Evolutionary conservation across 2,329 filamentous ascomycete species (phyloP).

Genomic region (Diaporthe ilicicola): DNA sequence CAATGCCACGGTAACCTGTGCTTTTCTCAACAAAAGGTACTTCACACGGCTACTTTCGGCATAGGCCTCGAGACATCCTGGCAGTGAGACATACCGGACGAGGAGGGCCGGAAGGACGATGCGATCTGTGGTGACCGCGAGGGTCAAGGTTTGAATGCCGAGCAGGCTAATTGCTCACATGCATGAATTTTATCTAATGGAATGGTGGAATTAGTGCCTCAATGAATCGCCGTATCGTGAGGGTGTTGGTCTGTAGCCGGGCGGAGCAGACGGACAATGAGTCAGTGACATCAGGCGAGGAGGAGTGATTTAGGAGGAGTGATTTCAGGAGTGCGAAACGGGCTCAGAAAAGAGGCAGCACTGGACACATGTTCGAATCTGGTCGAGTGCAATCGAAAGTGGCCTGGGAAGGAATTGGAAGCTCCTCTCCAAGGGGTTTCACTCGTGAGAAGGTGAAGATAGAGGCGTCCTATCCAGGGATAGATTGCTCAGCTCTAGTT

Average conservation of each 20-base stretch:
- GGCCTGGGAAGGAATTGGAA: neutral
- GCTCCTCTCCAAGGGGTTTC: neutral
- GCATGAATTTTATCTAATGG: constrained; percentile 18
- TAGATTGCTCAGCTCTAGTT: neutral
- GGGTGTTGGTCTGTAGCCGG: neutral
- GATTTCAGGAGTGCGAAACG: neutral
- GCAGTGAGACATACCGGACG: neutral
- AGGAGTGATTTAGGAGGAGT: too few species aligned
- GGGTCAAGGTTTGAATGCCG: neutral
- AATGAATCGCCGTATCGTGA: neutral
- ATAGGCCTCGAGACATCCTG: neutral
- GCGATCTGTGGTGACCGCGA: neutral
- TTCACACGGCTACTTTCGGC: constrained; percentile 13
- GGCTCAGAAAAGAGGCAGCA: neutral
- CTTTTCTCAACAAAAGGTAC: neutral
- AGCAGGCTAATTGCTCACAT: neutral
- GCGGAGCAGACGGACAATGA: neutral
- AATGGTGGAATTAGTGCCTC: neutral
- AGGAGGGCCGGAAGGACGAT: neutral
- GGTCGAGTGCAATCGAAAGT: neutral
- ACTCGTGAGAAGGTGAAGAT: neutral
- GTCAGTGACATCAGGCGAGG: neutral
- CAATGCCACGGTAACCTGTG: neutral
- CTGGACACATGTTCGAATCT: neutral
- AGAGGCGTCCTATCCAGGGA: neutral